Conservation (phyloP, 345 rosid genomes). For the Camelina sativa region DNA sequence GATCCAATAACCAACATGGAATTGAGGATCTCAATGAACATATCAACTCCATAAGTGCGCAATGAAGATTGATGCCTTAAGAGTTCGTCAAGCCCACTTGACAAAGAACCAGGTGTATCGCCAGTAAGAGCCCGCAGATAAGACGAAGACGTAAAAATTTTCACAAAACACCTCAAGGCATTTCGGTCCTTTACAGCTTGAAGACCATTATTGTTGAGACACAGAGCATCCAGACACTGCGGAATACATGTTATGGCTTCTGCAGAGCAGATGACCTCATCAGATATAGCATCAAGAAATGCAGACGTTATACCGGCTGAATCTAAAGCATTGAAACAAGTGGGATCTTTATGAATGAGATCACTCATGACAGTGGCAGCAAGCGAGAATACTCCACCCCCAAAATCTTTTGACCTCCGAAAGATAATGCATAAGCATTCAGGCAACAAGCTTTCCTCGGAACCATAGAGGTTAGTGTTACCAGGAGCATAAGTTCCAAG, state of each 20-base stretch:
- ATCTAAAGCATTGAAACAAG: slow-evolving; percentile 81
- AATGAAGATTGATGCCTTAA: slow-evolving; percentile 90
- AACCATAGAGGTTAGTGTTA: slow-evolving; percentile 73
- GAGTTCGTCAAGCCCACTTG: slow-evolving; percentile 93
- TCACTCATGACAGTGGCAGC: slow-evolving; percentile 97
- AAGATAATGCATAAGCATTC: slow-evolving; percentile 84
- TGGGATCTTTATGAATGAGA: slow-evolving; percentile 97
- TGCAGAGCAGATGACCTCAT: slow-evolving; percentile 82
- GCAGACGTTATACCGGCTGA: slow-evolving; percentile 92
- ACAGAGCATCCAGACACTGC: slow-evolving; percentile 95
- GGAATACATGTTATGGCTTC: slow-evolving; percentile 97
- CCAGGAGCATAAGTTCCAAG: slow-evolving; percentile 97
- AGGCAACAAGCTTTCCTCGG: slow-evolving; percentile 87
- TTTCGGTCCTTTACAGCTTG: slow-evolving; percentile 86
- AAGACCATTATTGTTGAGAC: slow-evolving; percentile 87
- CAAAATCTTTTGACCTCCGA: slow-evolving; percentile 85
- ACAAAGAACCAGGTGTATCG: slow-evolving; percentile 79
- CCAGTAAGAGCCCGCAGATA: slow-evolving; percentile 83
- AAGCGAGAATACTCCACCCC: slow-evolving; percentile 97
- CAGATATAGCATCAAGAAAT: slow-evolving; percentile 89
- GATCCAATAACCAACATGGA: slow-evolving; percentile 65
- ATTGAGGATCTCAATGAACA: slow-evolving; percentile 84
- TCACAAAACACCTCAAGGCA: slow-evolving; percentile 90
- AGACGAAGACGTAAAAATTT: slow-evolving; percentile 81
- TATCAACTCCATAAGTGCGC: slow-evolving; percentile 87